Evolutionary conservation across 768 basidiomycete genomes (phyloP).

Genomic region (Boletus rex-veris): DNA sequence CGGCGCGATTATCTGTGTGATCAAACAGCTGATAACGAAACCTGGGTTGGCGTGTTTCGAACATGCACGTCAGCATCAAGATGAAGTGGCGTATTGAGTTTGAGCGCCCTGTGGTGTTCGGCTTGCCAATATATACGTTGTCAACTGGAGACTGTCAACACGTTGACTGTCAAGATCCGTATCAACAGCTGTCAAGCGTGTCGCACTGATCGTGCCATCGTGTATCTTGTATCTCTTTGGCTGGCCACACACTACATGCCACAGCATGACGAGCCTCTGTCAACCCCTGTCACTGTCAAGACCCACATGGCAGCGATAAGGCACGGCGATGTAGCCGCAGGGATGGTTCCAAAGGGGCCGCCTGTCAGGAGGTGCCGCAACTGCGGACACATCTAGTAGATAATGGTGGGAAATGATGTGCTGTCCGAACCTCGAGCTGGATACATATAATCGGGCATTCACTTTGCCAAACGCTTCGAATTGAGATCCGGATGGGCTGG

Average conservation of each 20-base stretch:
- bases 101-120: constrained; percentile 3
- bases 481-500: constrained; percentile 21
- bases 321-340: constrained; percentile 9
- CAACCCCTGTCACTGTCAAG: constrained; percentile 8
- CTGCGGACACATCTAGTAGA: constrained; percentile 13
- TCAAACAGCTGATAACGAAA: constrained; percentile 3
- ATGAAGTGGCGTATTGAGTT: constrained; percentile 19
- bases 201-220: too few species aligned
- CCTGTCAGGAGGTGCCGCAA: constrained; percentile 7
- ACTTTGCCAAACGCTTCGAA: constrained; percentile 18
- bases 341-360: constrained; percentile 7
- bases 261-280: constrained; percentile 11
- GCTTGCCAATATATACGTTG: constrained; percentile 3
- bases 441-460: constrained; percentile 18
- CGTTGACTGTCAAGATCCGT: constrained; percentile 7
- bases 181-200: background rate
- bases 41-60: constrained; percentile 14
- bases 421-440: constrained; percentile 9
- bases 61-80: constrained; percentile 7
- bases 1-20: constrained; percentile 17
- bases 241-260: background rate
- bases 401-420: constrained; percentile 19
- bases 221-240: background rate
- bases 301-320: constrained; percentile 16
- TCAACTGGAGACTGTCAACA: constrained; percentile 3